Evolutionary conservation across 306 rosid species (phyloP), one percentile per base, ranked within the genome.

Genomic region (Dalbergia oliveri): DNA sequence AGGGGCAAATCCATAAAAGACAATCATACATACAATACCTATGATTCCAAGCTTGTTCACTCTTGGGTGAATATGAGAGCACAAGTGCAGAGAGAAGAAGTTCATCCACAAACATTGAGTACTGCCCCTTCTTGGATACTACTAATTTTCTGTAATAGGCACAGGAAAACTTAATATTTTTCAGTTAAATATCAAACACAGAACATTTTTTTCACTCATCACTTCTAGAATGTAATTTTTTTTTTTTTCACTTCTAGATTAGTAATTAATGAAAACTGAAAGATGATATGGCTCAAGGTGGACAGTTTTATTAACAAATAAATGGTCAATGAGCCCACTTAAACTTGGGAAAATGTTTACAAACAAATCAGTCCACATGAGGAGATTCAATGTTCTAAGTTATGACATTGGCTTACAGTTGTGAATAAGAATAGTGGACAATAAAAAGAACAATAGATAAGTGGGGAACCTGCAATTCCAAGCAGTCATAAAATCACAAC

Each of bases 31-130:
- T 60, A 73, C 8, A 19, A 66, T 82, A 93, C 98, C 99, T 89
- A 56, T 93, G 96, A 83, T 82, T 83, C 99, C 98, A 95, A 35
- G 98, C 95, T 77, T 91, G 93, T 74, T 95, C 98, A 19, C 97
- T 90, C 85, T 91, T 94, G 47, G 97, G 92, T 19, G 93, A 89
- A 84, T 51, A 83, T 16, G 97, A 93, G 72, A 94, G 97, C 73
- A 94, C 93, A 56, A 94, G 91, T 11, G 87, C 83, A 37, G 97
- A 91, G 73, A 91, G 79, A 59, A 49, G 75, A 82, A 95, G 98
- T 86, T 95, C 96, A 83, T 90, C 87, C 83, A 88, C 31, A 53
- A 79, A 86, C 62, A 72, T 11, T 2, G 90, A 66, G 39, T 45
- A 63, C 66, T 79, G 66, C 62, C 83, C 76, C 84, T 84, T 90